Percentiles rank a stretch among this genome's conserved stretches.
Conservation (phyloP, 2,329 filamentous ascomycete genomes). For the Exophiala bonariae region DNA sequence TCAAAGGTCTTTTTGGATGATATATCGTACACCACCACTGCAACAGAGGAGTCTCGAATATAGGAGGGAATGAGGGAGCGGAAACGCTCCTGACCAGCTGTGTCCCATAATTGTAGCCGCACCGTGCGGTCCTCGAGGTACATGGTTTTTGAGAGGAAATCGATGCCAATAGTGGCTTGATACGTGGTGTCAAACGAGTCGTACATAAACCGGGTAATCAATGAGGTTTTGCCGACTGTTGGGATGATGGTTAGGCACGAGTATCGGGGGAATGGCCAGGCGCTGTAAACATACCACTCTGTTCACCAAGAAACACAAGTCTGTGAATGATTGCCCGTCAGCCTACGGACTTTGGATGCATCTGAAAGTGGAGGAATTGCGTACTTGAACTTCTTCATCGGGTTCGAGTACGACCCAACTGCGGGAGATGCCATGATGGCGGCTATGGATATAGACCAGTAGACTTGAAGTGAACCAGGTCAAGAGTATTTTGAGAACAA, state of each 20-base stretch:
- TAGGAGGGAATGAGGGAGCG: slow-evolving; percentile 96
- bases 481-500: background rate
- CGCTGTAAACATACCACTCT: slow-evolving; percentile 78
- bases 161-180: slow-evolving; percentile 98
- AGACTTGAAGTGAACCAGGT: slow-evolving; percentile 25
- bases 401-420: slow-evolving; percentile 93
- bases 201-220: slow-evolving; percentile 99
- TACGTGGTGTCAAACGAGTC: slow-evolving; percentile 99
- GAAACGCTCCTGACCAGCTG: slow-evolving; percentile 95
- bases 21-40: slow-evolving; percentile 98
- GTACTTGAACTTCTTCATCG: slow-evolving; percentile 99
- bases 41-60: slow-evolving; percentile 96
- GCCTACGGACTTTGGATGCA: background rate
- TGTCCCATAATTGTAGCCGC: slow-evolving; percentile 96
- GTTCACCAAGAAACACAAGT: slow-evolving; percentile 95
- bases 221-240: slow-evolving; percentile 95
- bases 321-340: slow-evolving; percentile 50
- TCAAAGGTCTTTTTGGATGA: slow-evolving; percentile 97
- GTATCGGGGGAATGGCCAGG: slow-evolving; percentile 10
- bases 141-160: slow-evolving; percentile 99
- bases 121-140: slow-evolving; percentile 98
- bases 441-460: too few species aligned
- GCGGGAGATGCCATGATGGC: slow-evolving; percentile 74
- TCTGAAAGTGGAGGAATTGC: slow-evolving; percentile 20
- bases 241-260: slow-evolving; percentile 9